Base-by-base conservation (phyloP, 345 rosid genomes). In the Salix purpurea region DNA sequence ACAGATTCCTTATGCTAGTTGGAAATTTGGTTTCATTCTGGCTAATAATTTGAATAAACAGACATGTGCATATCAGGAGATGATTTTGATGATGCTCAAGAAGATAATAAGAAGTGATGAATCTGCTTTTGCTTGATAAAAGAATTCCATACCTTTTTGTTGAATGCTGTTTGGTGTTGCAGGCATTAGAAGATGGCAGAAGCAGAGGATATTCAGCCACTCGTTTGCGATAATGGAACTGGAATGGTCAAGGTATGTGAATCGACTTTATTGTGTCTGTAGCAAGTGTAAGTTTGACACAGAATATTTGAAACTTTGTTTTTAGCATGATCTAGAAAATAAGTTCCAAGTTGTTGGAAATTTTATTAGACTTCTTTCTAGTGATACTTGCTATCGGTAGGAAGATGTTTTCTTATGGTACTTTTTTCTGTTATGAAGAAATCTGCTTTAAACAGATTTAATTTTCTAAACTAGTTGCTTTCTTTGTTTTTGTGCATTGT, bases 221-320 rank as follows among this genome's bases (percentile, higher is more conserved):
- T 89, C 40, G 89, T 91, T 26, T 90, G 92, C 40, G 97, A 91
- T 79, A 91, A 91, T 88, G 94, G 96, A 79, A 91, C 96, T 16
- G 96, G 96, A 81, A 91, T 91, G 97, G 94, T 92, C 71, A 92
- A 90, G 94, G 97, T 91, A 74, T 48, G 76, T 68, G 19, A 30
- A 21, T 26, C 16, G 48, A 34, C 56, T 52, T 30, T 40, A 1
- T 24, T 66, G 4, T 24, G 4, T 46, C 23, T 15, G 18, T 56
- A 23, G 62, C 9, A 56, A n/a, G 26, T 9, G 2, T 19, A 54
- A 7, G 24, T 54, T 72, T 46, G 16, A 24, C n/a, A 67, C 28
- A 21, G 23, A 34, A 36, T 67, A 14, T 6, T 54, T 52, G 60
- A 3, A 56, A 56, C 14, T n/a, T n/a, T 56, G 62, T 4, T 56